Evolutionary conservation across 208 protist genomes (phyloP).

Genomic region (Naegleria fowleri): DNA sequence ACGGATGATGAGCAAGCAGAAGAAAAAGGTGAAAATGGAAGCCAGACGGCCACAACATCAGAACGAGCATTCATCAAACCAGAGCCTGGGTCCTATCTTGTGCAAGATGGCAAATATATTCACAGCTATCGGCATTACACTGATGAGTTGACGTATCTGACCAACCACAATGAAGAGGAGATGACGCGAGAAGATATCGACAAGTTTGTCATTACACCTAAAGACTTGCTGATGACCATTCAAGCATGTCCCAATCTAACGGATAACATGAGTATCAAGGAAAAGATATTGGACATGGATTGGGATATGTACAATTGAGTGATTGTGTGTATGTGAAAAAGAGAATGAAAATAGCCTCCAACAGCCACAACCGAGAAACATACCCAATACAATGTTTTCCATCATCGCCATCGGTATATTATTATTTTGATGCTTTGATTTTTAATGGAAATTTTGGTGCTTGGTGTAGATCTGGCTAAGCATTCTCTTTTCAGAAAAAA

Average conservation of each 20-base stretch:
- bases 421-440: no score
- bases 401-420: no score
- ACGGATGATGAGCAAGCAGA: background rate
- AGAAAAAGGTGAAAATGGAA: background rate
- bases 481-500: no score
- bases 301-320: background rate
- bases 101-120: background rate
- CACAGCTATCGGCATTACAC: background rate
- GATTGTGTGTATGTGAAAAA: no score
- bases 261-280: background rate
- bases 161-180: background rate
- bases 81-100: background rate
- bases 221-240: background rate
- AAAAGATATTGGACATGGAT: background rate
- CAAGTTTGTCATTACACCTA: background rate
- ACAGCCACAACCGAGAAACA: no score
- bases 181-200: background rate
- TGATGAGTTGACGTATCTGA: background rate
- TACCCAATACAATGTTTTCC: no score
- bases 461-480: no score
- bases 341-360: no score
- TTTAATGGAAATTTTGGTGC: no score
- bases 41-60: no score
- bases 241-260: background rate
- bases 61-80: background rate